These are phyloP conservation scores for Geosmithia putterillii DNA, from an alignment of 2,329 filamentous ascomycete genomes.

Conservation along the genomic window DNA sequence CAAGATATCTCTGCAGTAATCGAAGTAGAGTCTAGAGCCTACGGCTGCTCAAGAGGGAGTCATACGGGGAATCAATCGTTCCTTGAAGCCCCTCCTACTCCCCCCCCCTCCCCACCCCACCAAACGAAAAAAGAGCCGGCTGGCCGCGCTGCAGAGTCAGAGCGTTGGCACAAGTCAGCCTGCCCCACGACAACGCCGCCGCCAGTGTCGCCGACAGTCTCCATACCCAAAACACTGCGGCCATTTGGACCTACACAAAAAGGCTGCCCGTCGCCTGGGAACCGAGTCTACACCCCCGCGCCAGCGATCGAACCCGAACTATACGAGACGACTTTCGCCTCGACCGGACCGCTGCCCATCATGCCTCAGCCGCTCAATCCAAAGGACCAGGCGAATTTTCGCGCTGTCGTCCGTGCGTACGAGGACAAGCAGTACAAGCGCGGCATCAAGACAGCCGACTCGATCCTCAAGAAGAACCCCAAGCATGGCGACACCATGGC, in stretches of 20 bases:
- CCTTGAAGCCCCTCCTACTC: not conserved
- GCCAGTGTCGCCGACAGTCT: not conserved
- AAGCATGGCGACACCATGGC: constrained; percentile 97
- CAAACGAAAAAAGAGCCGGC: not conserved
- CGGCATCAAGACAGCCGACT: constrained; percentile 88
- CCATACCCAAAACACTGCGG: not conserved
- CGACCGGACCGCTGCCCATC: constrained; percentile 9
- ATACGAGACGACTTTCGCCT: not conserved
- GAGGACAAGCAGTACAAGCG: constrained; percentile 97
- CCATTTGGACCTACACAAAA: not conserved
- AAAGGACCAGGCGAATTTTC: constrained; percentile 91
- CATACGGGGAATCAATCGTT: not conserved
- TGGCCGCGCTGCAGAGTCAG: not conserved
- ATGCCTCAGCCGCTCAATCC: constrained; percentile 67
- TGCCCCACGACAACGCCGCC: not conserved
- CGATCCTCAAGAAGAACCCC: constrained; percentile 88
- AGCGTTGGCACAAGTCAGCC: not conserved
- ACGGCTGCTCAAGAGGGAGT: not conserved
- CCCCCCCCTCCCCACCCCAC: not conserved
- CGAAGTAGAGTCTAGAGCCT: not conserved
- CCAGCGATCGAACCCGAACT: not conserved
- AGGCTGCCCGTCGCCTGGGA: not conserved
- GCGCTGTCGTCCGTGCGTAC: constrained; percentile 88
- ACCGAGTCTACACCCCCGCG: not conserved
- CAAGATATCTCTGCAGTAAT: not conserved